phyloP scores from a whole-genome alignment of 305 asterid species.

The Fraxinus dipetala region DNA sequence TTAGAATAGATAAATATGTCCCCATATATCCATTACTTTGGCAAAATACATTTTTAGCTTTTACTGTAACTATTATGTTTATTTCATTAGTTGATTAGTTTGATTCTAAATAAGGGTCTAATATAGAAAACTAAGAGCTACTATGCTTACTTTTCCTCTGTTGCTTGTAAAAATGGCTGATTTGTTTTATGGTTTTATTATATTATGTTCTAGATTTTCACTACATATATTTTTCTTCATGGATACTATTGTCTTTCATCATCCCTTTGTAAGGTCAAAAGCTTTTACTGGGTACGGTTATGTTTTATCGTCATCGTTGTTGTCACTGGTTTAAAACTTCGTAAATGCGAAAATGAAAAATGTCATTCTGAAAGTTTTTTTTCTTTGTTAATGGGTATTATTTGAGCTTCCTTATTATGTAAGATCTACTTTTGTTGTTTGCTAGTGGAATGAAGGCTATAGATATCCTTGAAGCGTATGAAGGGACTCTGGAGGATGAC shows the following conservation, averaged over 20 bases:
- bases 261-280: background rate
- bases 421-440: conserved; percentile 26
- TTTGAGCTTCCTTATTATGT: conserved; percentile 21
- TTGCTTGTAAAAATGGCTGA: background rate
- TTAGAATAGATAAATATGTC: background rate
- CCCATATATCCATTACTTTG: background rate
- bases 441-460: conserved; percentile 84
- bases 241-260: background rate
- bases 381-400: conserved; percentile 20
- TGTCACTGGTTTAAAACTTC: background rate
- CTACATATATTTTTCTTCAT: background rate
- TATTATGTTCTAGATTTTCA: background rate
- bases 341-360: background rate
- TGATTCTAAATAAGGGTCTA: background rate
- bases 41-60: background rate
- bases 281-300: background rate
- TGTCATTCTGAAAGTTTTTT: background rate
- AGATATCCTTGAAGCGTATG: conserved; percentile 96
- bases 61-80: background rate
- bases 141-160: background rate
- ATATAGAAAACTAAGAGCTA: background rate
- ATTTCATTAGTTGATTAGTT: background rate
- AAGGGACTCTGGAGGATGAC: conserved; percentile 97
- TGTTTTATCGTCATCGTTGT: background rate
- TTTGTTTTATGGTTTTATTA: background rate